phyloP scores from a whole-genome alignment of 768 basidiomycete species.

The Boletus speciosus region DNA sequence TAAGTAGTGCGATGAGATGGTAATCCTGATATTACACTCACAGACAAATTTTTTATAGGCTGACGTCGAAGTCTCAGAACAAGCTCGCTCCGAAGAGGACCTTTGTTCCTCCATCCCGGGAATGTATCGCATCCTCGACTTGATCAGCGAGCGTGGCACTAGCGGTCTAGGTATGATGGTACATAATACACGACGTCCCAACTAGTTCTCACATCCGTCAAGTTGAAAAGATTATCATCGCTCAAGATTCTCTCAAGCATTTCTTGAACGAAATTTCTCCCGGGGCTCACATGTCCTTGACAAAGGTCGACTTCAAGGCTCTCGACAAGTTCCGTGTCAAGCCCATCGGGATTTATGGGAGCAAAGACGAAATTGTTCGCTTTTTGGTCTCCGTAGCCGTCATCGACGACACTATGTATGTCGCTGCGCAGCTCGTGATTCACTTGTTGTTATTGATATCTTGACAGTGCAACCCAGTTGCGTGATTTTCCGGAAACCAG shows the following conservation, averaged over 20 bases:
- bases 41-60: constrained; percentile 4
- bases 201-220: constrained; percentile 1
- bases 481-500: not conserved
- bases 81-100: constrained; percentile 14
- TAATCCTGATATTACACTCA: not conserved
- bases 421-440: not conserved
- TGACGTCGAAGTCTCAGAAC: constrained; percentile 15
- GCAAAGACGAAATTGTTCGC: constrained; percentile 45
- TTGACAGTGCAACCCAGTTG: constrained; percentile 13
- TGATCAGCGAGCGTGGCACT: constrained; percentile 48
- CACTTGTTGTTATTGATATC: not conserved
- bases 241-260: constrained; percentile 45
- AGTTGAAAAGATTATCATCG: constrained; percentile 66
- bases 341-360: constrained; percentile 57
- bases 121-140: constrained; percentile 51
- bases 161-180: constrained; percentile 47
- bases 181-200: not conserved
- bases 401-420: constrained; percentile 42
- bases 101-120: constrained; percentile 36
- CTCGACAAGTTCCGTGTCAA: constrained; percentile 45
- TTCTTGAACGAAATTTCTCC: constrained; percentile 50
- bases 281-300: constrained; percentile 51
- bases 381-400: constrained; percentile 40
- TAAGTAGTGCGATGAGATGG: not conserved
- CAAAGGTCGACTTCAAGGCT: constrained; percentile 53